phyloP scores from a whole-genome alignment of 1,284 basidiomycete species.

The Austroboletus olivaceoglutinosus region DNA sequence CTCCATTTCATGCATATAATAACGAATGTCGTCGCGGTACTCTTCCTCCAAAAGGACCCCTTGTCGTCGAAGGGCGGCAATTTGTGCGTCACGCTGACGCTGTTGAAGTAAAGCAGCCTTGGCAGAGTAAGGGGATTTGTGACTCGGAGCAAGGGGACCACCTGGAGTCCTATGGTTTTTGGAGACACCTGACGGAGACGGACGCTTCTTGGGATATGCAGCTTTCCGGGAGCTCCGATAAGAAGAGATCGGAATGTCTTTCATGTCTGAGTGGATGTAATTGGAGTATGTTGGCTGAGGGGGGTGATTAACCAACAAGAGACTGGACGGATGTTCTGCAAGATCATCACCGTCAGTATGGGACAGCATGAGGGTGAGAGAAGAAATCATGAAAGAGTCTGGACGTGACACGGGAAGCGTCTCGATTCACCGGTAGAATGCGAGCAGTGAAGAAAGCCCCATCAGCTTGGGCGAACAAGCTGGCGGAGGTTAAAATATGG shows the following conservation, averaged over 20 bases:
- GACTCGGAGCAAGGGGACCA: slow-evolving; percentile 42
- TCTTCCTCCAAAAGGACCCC: slow-evolving; percentile 85
- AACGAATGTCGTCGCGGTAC: slow-evolving; percentile 89
- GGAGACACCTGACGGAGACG: slow-evolving; percentile 71
- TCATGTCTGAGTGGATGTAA: slow-evolving; percentile 53
- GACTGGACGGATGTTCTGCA: slow-evolving; percentile 34
- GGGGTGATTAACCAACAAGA: slow-evolving; percentile 42
- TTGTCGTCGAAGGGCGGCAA: slow-evolving; percentile 63
- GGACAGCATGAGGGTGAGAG: slow-evolving; percentile 8
- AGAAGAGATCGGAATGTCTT: slow-evolving; percentile 62
- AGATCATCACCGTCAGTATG: slow-evolving; percentile 17
- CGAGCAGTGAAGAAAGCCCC: background rate
- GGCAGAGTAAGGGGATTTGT: slow-evolving; percentile 62
- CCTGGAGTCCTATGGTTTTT: slow-evolving; percentile 61
- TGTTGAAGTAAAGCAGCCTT: slow-evolving; percentile 59
- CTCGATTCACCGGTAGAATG: background rate
- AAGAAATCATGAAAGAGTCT: slow-evolving; percentile 11
- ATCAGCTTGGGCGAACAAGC: slow-evolving; percentile 5
- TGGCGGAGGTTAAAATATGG: slow-evolving; percentile 13
- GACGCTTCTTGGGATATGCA: slow-evolving; percentile 77
- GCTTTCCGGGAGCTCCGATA: slow-evolving; percentile 59
- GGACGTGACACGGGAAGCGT: background rate
- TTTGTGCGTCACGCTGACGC: slow-evolving; percentile 65
- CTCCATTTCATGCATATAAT: slow-evolving; percentile 98
- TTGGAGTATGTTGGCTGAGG: slow-evolving; percentile 36